These are phyloP conservation scores for Blastocystis sp. DNA, from an alignment of 352 stramenopile genomes.

Conservation along the genomic window DNA sequence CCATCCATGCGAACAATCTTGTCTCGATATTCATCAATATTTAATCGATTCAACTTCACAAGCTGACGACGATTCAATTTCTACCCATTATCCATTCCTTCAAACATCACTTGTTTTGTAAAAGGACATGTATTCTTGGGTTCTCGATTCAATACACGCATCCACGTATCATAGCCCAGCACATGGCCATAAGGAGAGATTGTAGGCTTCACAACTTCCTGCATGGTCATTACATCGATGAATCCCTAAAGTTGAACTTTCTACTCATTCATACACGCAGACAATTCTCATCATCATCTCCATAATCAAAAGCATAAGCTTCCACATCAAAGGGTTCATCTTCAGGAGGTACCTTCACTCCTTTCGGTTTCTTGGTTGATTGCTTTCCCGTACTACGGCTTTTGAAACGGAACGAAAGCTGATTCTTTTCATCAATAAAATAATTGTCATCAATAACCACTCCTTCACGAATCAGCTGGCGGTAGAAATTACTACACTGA, in stretches of 20 bases:
- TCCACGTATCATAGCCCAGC: constrained; percentile 59
- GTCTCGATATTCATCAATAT: constrained; percentile 60
- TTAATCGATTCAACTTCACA: constrained; percentile 1
- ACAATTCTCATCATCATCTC: constrained; percentile 45
- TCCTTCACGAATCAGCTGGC: constrained; percentile 64
- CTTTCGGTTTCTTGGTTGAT: not conserved
- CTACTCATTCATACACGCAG: not conserved
- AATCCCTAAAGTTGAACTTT: constrained; percentile 32
- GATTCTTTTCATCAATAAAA: constrained; percentile 60
- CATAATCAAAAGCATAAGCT: not conserved
- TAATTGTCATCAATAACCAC: constrained; percentile 65
- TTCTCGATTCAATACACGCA: constrained; percentile 52
- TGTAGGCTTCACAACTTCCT: constrained; percentile 55
- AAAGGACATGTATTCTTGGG: constrained; percentile 63
- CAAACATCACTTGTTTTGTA: constrained; percentile 32
- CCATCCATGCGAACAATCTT: constrained; percentile 51
- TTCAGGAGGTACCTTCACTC: not conserved
- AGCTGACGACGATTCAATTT: constrained; percentile 48
- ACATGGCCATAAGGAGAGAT: constrained; percentile 62
- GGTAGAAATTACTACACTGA: constrained; percentile 66
- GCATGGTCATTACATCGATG: constrained; percentile 52
- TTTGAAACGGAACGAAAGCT: constrained; percentile 58
- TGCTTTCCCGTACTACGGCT: not conserved
- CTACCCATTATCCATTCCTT: not conserved
- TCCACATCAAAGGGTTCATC: not conserved